These are phyloP conservation scores for Monosporozyma aquatica DNA, from an alignment of 805 yeast species.

Conservation along the genomic window DNA sequence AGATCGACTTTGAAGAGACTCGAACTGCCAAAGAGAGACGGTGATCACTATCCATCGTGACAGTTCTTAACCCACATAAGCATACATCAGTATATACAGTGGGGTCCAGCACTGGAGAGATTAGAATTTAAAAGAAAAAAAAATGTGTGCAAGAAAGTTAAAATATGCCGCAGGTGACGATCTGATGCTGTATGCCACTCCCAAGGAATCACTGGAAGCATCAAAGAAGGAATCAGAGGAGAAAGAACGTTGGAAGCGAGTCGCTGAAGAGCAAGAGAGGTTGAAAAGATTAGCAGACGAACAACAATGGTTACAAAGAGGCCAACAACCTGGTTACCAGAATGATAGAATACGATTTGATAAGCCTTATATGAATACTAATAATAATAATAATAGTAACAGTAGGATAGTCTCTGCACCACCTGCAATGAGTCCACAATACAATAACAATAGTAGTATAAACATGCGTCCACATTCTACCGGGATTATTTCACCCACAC, in stretches of 20 bases:
- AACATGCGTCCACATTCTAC: not conserved
- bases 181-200: slow-evolving; percentile 28
- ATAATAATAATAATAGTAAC: not conserved
- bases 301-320: slow-evolving; percentile 1
- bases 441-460: not conserved
- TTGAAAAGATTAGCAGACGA: not conserved
- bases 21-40: no score
- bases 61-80: no score
- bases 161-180: slow-evolving; percentile 31
- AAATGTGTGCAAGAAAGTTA: slow-evolving; percentile 27
- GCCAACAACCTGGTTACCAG: not conserved
- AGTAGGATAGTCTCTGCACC: slow-evolving; percentile 3
- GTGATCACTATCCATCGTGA: no score
- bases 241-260: slow-evolving; percentile 21
- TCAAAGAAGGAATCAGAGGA: slow-evolving; percentile 19
- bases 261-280: slow-evolving; percentile 15
- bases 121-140: no score
- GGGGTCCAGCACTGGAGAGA: no score
- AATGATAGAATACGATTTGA: not conserved
- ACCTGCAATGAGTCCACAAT: not conserved
- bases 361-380: no score
- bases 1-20: no score
- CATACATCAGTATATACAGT: no score
- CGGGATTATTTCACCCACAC: not conserved
- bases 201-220: slow-evolving; percentile 30